These are phyloP conservation scores for Phytophthora megakarya DNA, from an alignment of 352 stramenopile species.

Conservation along the genomic window DNA sequence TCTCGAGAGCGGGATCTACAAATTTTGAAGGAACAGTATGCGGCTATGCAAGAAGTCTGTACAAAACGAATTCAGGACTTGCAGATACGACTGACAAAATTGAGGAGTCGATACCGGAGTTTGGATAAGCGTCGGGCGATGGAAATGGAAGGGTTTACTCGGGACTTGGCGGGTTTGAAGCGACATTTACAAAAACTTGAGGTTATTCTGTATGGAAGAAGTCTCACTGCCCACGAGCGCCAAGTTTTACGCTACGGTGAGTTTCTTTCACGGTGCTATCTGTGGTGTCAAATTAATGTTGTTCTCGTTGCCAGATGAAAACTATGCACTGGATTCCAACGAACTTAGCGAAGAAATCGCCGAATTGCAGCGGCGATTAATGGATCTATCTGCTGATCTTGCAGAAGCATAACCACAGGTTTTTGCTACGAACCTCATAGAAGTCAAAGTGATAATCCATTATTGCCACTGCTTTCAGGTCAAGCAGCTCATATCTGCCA, in stretches of 20 bases:
- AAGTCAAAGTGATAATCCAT: too few relatives aligned
- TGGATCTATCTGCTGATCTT: constrained; percentile 62
- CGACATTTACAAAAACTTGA: constrained; percentile 76
- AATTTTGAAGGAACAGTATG: constrained; percentile 82
- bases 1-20: constrained; percentile 65
- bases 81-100: constrained; percentile 65
- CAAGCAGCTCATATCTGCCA: not conserved
- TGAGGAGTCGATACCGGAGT: constrained; percentile 60
- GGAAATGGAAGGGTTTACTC: constrained; percentile 86
- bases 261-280: not conserved
- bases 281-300: constrained; percentile 3
- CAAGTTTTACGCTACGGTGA: constrained; percentile 51
- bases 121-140: constrained; percentile 73
- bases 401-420: constrained; percentile 37
- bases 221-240: constrained; percentile 51
- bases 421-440: not conserved
- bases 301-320: constrained; percentile 39
- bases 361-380: constrained; percentile 60
- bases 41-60: constrained; percentile 72
- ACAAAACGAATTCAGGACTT: constrained; percentile 72
- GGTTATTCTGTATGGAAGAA: constrained; percentile 63
- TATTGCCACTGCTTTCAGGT: too few relatives aligned
- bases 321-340: constrained; percentile 57
- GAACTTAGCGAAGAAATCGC: constrained; percentile 72
- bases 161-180: constrained; percentile 65